Base-by-base conservation (phyloP, 176 grass and related monocot genomes). In the Carex parvula region DNA sequence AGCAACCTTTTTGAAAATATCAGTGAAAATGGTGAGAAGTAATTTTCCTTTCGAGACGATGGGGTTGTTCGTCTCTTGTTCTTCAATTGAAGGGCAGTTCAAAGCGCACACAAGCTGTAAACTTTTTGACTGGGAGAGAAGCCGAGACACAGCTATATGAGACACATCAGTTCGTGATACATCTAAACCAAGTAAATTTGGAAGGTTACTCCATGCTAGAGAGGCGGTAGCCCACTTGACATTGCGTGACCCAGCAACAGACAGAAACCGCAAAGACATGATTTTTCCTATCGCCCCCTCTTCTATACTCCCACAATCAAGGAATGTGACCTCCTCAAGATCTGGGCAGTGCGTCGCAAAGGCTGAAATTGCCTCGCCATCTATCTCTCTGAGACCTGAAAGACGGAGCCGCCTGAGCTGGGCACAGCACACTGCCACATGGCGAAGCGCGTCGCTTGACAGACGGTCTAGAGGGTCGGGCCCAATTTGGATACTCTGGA, bases 161-260 rank as follows among this genome's bases (percentile, higher is more conserved):
- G 93, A 81, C 7, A 92, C 79, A 83, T 99, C 97, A 1, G 97
- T 99, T 55, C 91, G 89, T 15, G 97, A 99, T 69, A 94, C 85
- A 30, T 99, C 97, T 18, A 99, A 29, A 17, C 88, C 91, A 5
- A 96, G 65, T 82, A 99, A 91, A 84, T 82, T 92, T 15, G 93
- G 90, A 42, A 99, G 87, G 57, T 94, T 94, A 24, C 85, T 77
- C 97, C 93, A 99, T 7, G 88, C 83, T 16, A 88, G 33, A 26
- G 93, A 94, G 50, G 93, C 97, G 17, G 88, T 95, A 66, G 91
- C 90, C 97, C 97, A 99, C 74, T 94, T 90, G 79, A 96, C 48
- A 83, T 82, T 96, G 82, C 87, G 90, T 57, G 93, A 96, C 59
- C 97, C 97, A 29, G 93, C 87, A 16, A 99, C 84, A 1, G 97